These are phyloP conservation scores for Candida anutae DNA, from an alignment of 1,139 yeast genomes.

Conservation along the genomic window DNA sequence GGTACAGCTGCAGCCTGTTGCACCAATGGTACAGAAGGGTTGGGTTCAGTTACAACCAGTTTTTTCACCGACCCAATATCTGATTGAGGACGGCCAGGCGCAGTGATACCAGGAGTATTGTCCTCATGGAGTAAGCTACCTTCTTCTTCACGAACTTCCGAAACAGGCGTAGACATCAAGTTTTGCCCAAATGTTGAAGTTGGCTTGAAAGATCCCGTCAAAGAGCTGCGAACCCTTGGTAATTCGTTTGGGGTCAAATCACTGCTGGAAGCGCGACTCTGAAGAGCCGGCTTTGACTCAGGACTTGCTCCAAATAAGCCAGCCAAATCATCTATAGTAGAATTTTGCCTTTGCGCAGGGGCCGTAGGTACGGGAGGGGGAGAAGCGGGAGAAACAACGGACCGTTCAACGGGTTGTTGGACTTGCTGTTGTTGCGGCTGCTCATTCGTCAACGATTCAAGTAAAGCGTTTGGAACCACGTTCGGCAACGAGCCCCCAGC, in stretches of 20 bases:
- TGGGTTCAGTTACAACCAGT: not conserved
- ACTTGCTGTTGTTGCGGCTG: slow-evolving; percentile 7
- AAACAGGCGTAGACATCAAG: slow-evolving; percentile 26
- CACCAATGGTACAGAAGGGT: slow-evolving; percentile 5
- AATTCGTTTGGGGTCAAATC: slow-evolving; percentile 28
- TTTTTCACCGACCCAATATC: not conserved
- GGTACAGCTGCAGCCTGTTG: slow-evolving; percentile 4
- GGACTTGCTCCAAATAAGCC: slow-evolving; percentile 44
- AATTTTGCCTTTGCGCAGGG: slow-evolving; percentile 23
- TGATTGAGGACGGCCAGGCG: slow-evolving; percentile 2
- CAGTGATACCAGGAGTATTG: slow-evolving; percentile 4
- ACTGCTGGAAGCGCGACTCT: slow-evolving; percentile 24
- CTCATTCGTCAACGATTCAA: slow-evolving; percentile 26
- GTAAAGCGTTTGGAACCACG: slow-evolving; percentile 48
- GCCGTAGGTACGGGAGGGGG: slow-evolving; percentile 10
- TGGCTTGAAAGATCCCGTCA: slow-evolving; percentile 43
- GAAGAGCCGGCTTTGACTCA: slow-evolving; percentile 10
- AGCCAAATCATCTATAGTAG: slow-evolving; percentile 62
- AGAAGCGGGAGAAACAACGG: slow-evolving; percentile 10
- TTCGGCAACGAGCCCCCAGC: slow-evolving; percentile 75
- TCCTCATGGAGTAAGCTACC: slow-evolving; percentile 25
- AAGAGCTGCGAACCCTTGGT: slow-evolving; percentile 31
- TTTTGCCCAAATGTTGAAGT: slow-evolving; percentile 66
- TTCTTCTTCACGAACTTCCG: slow-evolving; percentile 17
- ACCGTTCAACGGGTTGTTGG: slow-evolving; percentile 8